Base-by-base conservation (phyloP, 2,329 filamentous ascomycete species). In the Sphaerostilbella broomeana region DNA sequence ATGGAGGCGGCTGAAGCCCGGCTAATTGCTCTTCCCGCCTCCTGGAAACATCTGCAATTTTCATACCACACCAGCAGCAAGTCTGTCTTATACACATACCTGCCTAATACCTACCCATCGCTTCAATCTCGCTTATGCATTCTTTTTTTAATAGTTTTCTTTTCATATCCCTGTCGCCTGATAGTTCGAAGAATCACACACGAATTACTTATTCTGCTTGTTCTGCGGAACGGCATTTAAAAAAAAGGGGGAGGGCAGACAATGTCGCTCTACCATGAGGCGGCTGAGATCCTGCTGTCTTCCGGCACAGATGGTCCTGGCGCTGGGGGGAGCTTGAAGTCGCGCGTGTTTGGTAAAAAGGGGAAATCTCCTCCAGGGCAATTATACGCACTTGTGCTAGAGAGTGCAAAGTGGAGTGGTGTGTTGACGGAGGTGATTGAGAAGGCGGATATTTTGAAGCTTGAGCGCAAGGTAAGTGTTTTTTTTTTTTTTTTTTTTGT, bases 241-340 rank as follows among this genome's bases (percentile, higher is more conserved):
- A 8, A n/a, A n/a, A n/a, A n/a, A n/a, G n/a, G n/a, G 11, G 11
- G 27, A 29, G 27, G 27, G 15, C 11, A 35, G 2, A 39, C 4
- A 12, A 97, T 97, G 90, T 94, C 89, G 33, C 81, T 98, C 41
- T 98, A 98, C 61, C 84, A 94, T 59, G 92, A 97, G 67, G 84
- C 89, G 6, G 87, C 84, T 4, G 73, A 80, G 11, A 69, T 95
- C 24, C 66, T 98, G 40, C 65, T 75, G 1, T 73, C 76, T n/a
- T 65, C 71, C 3, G n/a, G n/a, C n/a, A n/a, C n/a, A n/a, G n/a
- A n/a, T n/a, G n/a, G n/a, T n/a, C 49, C 52, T 0, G 45, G 58
- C 8, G 50, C 56, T 18, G 81, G 83, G n/a, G 87, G 86, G 13
- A 95, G 86, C 18, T 73, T 97, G 47, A 95, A 94, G 62, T 86